Conservation (phyloP, 768 basidiomycete species). For the Pisolithus orientalis region DNA sequence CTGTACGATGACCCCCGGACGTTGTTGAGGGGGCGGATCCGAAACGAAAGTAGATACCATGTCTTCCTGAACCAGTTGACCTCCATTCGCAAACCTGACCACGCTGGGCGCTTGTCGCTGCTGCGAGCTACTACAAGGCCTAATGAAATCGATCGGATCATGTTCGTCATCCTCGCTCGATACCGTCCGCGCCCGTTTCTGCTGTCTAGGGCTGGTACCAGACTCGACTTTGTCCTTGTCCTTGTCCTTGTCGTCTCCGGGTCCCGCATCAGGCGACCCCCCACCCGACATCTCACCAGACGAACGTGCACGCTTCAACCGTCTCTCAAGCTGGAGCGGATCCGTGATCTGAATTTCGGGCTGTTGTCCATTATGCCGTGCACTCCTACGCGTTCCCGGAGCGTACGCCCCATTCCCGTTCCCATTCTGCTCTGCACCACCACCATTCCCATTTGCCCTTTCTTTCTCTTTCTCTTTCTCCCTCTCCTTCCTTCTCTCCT, state of each 20-base stretch:
- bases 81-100: conserved; percentile 48
- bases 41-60: conserved; percentile 3
- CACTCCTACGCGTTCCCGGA: conserved; percentile 61
- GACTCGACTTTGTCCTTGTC: conserved; percentile 37
- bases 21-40: conserved; percentile 4
- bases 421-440: conserved; percentile 12
- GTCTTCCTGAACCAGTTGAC: conserved; percentile 10
- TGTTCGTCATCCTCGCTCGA: conserved; percentile 41
- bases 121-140: conserved; percentile 18
- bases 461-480: conserved; percentile 36
- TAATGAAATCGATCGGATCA: conserved; percentile 41
- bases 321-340: conserved; percentile 66
- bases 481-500: conserved; percentile 51
- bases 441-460: conserved; percentile 4
- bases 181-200: conserved; percentile 51
- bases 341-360: conserved; percentile 73
- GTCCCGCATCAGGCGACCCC: conserved; percentile 27
- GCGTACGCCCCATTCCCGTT: conserved; percentile 28
- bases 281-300: conserved; percentile 49
- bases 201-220: conserved; percentile 31
- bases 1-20: neutral
- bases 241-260: conserved; percentile 29
- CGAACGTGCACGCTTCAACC: conserved; percentile 65
- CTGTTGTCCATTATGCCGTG: conserved; percentile 64
- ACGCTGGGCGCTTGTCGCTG: conserved; percentile 26